Percentiles rank a stretch among this genome's conserved stretches.
Evolutionary conservation across 805 yeast genomes (phyloP).

Genomic region (Phaffomyces opuntiae): DNA sequence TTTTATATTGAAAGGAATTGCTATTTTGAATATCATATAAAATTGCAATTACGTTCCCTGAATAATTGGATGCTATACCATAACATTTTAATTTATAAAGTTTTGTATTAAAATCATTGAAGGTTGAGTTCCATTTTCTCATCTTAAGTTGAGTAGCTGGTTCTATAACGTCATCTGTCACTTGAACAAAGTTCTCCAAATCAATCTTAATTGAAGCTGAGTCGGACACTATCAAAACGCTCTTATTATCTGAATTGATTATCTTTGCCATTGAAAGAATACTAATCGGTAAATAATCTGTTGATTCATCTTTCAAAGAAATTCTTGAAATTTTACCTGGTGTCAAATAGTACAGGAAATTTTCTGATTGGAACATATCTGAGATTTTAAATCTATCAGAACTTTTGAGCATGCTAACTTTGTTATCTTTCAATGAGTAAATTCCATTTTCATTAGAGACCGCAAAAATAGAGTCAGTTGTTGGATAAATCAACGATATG

Average conservation of each 20-base stretch:
- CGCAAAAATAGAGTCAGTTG: too few relatives aligned
- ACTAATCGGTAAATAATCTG: constrained; percentile 1
- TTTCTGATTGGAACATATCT: constrained; percentile 6
- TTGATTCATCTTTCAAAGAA: neutral
- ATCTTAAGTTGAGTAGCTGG: constrained; percentile 11
- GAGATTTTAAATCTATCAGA: constrained; percentile 14
- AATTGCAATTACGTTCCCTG: constrained; percentile 14
- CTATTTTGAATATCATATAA: constrained; percentile 16
- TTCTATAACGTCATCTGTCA: constrained; percentile 9
- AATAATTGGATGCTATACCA: constrained; percentile 15
- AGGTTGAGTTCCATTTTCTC: constrained; percentile 16
- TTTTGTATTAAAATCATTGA: constrained; percentile 21
- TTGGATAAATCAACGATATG: too few relatives aligned
- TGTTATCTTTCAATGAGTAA: too few relatives aligned
- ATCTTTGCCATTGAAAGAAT: constrained; percentile 10
- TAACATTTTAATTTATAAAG: constrained; percentile 8
- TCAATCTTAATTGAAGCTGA: constrained; percentile 6
- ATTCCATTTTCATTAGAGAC: too few relatives aligned
- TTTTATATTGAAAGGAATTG: constrained; percentile 17
- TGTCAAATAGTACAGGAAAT: constrained; percentile 5
- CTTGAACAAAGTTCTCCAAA: neutral
- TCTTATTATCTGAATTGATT: constrained; percentile 5
- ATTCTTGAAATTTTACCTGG: constrained; percentile 8
- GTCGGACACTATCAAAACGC: constrained; percentile 6
- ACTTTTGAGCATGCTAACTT: neutral